A percentile compares a stretch with the other conserved stretches of the same genome.
These are phyloP conservation scores for Sugiyamaella americana DNA, from an alignment of 805 yeast species.

Conservation along the genomic window DNA sequence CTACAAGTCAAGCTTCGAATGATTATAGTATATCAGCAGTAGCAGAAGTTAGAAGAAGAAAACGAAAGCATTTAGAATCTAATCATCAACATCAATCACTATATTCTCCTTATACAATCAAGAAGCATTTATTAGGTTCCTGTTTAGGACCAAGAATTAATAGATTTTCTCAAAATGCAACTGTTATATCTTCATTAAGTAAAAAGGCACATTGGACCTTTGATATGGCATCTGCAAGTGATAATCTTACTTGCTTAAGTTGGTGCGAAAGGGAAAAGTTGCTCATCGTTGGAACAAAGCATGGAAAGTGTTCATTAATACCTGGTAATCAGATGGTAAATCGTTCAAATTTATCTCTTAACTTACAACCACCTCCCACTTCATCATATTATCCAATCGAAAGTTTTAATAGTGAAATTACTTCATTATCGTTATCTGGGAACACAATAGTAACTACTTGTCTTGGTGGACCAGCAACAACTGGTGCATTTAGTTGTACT, in stretches of 20 bases:
- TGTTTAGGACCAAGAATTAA: background rate
- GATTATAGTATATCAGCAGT: constrained; percentile 21
- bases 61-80: background rate
- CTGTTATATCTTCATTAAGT: background rate
- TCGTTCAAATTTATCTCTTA: background rate
- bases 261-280: background rate
- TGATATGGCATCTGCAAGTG: background rate
- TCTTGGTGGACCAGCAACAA: background rate
- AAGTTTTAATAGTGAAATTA: background rate
- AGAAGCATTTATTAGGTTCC: background rate
- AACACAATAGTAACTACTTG: background rate
- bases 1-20: constrained; percentile 20
- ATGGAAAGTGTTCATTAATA: background rate
- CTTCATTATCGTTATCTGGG: background rate
- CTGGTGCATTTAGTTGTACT: background rate
- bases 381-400: background rate
- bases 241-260: background rate
- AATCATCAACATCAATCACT: background rate
- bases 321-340: background rate
- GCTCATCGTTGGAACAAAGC: background rate
- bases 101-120: background rate
- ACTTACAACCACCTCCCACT: background rate
- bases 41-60: constrained; percentile 16
- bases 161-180: background rate
- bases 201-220: background rate